Conservation (phyloP, 768 basidiomycete genomes). For the Pleurotus salmoneostramineus region DNA sequence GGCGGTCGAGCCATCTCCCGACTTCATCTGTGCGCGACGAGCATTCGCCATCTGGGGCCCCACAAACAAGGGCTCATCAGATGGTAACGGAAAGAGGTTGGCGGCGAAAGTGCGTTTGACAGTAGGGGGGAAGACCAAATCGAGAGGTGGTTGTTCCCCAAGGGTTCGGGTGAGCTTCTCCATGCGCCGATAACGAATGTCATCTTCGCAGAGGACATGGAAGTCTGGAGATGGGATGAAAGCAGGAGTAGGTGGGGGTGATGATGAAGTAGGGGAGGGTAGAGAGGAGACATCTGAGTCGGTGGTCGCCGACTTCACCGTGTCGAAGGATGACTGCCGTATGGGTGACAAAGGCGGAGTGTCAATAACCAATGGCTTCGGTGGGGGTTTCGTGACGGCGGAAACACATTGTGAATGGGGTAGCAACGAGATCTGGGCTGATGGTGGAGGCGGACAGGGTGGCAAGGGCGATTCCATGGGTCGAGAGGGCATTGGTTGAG, state of each 20-base stretch:
- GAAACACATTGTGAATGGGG: too few relatives aligned
- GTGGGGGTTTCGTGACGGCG: too few relatives aligned
- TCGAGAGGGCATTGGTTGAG: neutral
- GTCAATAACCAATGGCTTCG: too few relatives aligned
- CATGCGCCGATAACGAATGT: neutral
- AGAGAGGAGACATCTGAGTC: neutral
- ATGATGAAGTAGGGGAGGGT: neutral
- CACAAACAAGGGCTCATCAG: neutral
- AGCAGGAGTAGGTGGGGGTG: neutral
- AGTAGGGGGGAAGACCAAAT: slow-evolving; percentile 1
- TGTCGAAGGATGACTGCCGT: too few relatives aligned
- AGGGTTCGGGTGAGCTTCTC: slow-evolving; percentile 4
- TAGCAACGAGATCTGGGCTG: neutral
- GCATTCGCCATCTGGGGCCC: neutral
- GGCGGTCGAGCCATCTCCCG: neutral
- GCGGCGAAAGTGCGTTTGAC: slow-evolving; percentile 2
- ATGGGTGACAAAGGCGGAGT: too few relatives aligned
- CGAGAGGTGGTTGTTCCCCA: slow-evolving; percentile 3
- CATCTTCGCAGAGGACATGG: slow-evolving; percentile 3
- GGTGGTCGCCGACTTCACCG: neutral
- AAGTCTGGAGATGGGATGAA: slow-evolving; percentile 1
- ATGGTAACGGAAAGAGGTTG: neutral
- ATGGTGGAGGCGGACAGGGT: neutral
- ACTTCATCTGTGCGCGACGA: neutral
- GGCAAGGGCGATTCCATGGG: neutral